Percentiles rank a stretch among this genome's conserved stretches.
These are phyloP conservation scores for Termitomyces sp. DNA, from an alignment of 768 basidiomycete species.

Conservation along the genomic window DNA sequence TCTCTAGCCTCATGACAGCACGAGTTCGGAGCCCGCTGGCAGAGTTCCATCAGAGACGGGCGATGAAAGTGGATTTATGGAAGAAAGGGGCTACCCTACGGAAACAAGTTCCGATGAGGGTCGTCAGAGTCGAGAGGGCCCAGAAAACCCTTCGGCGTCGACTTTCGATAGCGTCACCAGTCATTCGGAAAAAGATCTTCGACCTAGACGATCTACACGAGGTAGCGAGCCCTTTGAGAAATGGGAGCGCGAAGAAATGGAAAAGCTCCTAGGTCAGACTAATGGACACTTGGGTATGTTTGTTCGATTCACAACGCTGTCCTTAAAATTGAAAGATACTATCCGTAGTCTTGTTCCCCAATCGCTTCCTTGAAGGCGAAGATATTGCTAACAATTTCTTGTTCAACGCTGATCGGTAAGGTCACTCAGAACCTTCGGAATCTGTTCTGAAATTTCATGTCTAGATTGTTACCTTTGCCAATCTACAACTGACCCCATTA, in stretches of 20 bases:
- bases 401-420: constrained; percentile 82
- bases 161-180: constrained; percentile 18
- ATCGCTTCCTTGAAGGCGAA: constrained; percentile 89
- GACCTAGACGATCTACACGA: constrained; percentile 35
- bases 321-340: neutral
- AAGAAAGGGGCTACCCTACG: too few relatives aligned
- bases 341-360: constrained; percentile 74
- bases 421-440: neutral
- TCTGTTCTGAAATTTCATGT: constrained; percentile 6
- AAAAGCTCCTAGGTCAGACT: constrained; percentile 67
- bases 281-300: constrained; percentile 80
- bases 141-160: constrained; percentile 24
- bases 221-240: constrained; percentile 73
- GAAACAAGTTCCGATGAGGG: constrained; percentile 25
- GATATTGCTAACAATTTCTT: constrained; percentile 90
- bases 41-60: constrained; percentile 58
- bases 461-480: constrained; percentile 65
- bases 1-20: constrained; percentile 39
- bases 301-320: neutral
- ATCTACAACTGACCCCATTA: constrained; percentile 56
- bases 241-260: constrained; percentile 89
- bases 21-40: constrained; percentile 41
- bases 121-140: constrained; percentile 25
- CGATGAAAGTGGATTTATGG: constrained; percentile 32
- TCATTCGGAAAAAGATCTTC: constrained; percentile 33